phyloP scores from a whole-genome alignment of 352 stramenopile species.

The Globisporangium nagaii region DNA sequence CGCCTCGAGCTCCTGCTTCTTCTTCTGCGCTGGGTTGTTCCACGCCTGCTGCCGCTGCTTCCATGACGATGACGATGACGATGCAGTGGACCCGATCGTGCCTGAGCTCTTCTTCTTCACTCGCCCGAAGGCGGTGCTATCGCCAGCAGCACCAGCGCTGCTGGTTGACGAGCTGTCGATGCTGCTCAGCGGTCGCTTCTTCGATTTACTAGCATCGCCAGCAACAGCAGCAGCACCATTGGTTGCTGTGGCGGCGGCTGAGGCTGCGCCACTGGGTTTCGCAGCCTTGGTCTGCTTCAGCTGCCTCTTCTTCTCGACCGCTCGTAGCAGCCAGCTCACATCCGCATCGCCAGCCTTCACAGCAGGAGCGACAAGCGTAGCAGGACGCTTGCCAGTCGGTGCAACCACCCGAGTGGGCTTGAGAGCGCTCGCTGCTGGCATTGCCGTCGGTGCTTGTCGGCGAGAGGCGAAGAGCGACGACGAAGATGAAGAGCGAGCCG shows the following conservation, averaged over 20 bases:
- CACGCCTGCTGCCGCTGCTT: conserved; percentile 23
- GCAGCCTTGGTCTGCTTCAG: neutral
- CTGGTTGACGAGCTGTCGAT: neutral
- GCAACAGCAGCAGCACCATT: neutral
- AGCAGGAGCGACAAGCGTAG: neutral
- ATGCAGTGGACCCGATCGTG: neutral
- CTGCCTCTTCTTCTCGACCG: conserved; percentile 29
- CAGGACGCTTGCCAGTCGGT: neutral
- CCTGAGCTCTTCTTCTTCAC: conserved; percentile 1
- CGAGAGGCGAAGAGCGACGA: conserved; percentile 6
- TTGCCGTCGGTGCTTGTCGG: neutral
- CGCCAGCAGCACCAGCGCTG: neutral
- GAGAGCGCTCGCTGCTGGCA: neutral
- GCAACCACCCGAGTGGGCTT: neutral
- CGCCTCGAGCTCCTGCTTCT: neutral
- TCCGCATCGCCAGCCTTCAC: conserved; percentile 9
- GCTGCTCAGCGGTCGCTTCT: conserved; percentile 10
- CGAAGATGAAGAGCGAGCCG: neutral
- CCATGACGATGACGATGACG: conserved; percentile 5
- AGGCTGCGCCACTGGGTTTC: neutral
- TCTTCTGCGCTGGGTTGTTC: neutral
- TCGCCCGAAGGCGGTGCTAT: neutral
- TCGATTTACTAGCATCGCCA: neutral
- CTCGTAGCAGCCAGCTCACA: conserved; percentile 32
- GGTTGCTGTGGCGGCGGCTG: neutral